Percentiles rank a stretch among this genome's conserved stretches.
phyloP scores from a whole-genome alignment of 805 yeast species.

The Wickerhamomyces bovis region DNA sequence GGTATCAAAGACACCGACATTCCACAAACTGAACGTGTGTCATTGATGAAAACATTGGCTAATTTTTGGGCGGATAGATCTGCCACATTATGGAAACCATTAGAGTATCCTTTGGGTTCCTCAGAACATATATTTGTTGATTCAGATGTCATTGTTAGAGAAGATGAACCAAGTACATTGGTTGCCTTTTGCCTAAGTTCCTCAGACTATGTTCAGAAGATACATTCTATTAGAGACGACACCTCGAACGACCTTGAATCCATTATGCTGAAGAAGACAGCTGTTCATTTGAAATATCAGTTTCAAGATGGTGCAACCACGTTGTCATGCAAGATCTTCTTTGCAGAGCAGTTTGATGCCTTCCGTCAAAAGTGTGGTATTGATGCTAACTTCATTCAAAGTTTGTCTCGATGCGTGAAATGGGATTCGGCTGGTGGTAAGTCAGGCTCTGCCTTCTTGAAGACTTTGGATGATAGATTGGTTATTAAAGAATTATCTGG shows the following conservation, averaged over 20 bases:
- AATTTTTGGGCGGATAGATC: constrained; percentile 98
- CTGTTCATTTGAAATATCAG: constrained; percentile 88
- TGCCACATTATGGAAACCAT: constrained; percentile 90
- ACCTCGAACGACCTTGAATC: constrained; percentile 40
- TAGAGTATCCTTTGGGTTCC: constrained; percentile 70
- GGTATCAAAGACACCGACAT: constrained; percentile 13
- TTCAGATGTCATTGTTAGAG: constrained; percentile 88
- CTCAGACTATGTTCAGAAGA: constrained; percentile 69
- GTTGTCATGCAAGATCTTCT: constrained; percentile 88
- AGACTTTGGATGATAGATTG: constrained; percentile 85
- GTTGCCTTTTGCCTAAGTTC: constrained; percentile 90
- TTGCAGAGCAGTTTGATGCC: constrained; percentile 95
- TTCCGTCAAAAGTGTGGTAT: constrained; percentile 79
- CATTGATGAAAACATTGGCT: constrained; percentile 75
- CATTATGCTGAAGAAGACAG: constrained; percentile 73
- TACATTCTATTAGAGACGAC: constrained; percentile 27
- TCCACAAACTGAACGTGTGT: constrained; percentile 58
- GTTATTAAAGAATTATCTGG: constrained; percentile 86
- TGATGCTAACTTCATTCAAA: constrained; percentile 71
- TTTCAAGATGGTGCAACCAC: constrained; percentile 80
- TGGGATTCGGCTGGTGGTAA: constrained; percentile 98
- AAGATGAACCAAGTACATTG: constrained; percentile 92
- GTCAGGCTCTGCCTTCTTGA: constrained; percentile 89
- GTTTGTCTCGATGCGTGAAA: constrained; percentile 85
- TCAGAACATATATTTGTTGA: constrained; percentile 91